These are phyloP conservation scores for Carex scoparia DNA, from an alignment of 176 grass and related monocot species.

Conservation along the genomic window DNA sequence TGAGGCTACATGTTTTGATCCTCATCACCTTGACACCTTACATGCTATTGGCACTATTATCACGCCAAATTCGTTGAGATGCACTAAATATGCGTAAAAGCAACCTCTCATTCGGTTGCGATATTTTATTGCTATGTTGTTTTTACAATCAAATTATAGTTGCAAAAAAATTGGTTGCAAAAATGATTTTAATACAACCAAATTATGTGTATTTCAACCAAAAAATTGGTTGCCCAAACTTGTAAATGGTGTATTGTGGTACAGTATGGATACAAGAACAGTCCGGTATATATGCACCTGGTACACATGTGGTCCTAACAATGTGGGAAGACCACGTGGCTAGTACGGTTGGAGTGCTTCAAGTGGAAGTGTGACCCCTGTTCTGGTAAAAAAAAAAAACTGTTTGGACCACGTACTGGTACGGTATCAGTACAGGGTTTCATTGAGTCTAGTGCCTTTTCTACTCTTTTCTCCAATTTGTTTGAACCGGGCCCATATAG, in stretches of 20 bases:
- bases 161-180: no score
- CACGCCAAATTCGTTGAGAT: no score
- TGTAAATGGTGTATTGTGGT: no score
- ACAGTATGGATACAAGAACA: not conserved
- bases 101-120: no score
- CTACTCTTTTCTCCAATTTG: not conserved
- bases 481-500: not conserved
- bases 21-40: not conserved
- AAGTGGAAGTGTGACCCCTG: not conserved
- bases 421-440: slow-evolving; percentile 6
- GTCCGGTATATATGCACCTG: not conserved
- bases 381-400: not conserved
- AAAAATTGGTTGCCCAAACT: no score
- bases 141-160: no score
- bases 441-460: not conserved
- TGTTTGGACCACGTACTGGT: not conserved
- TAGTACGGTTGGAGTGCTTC: not conserved
- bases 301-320: not conserved
- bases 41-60: not conserved
- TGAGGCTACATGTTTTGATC: not conserved
- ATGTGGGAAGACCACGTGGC: not conserved
- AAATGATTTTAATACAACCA: no score
- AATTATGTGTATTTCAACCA: no score
- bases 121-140: no score
- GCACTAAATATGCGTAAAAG: no score